These are phyloP conservation scores for Fistulifera solaris DNA, from an alignment of 108 stramenopile species.

Conservation along the genomic window DNA sequence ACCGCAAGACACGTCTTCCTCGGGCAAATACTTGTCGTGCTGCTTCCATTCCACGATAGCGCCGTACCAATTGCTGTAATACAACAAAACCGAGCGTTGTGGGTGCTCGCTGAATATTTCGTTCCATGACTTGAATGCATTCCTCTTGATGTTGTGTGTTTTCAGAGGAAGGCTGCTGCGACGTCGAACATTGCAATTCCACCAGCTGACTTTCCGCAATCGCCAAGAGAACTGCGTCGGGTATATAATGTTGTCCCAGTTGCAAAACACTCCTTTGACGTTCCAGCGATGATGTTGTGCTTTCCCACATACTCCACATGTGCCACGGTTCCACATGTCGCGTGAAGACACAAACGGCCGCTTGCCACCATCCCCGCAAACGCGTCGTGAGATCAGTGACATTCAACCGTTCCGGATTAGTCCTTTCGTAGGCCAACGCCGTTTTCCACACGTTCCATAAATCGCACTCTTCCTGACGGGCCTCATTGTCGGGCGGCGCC, in stretches of 20 bases:
- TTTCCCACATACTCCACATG: slow-evolving; percentile 85
- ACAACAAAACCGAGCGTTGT: slow-evolving; percentile 70
- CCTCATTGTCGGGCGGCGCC: slow-evolving; percentile 42
- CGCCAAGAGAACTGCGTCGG: slow-evolving; percentile 60
- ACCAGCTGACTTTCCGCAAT: slow-evolving; percentile 61
- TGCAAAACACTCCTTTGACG: slow-evolving; percentile 45
- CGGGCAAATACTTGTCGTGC: slow-evolving; percentile 65
- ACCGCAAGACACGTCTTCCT: slow-evolving; percentile 52
- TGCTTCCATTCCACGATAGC: slow-evolving; percentile 59
- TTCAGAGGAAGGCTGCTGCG: slow-evolving; percentile 2
- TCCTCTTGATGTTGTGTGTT: not conserved
- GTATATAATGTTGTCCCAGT: slow-evolving; percentile 56
- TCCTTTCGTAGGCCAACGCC: slow-evolving; percentile 71
- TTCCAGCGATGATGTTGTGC: slow-evolving; percentile 13
- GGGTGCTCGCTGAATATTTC: slow-evolving; percentile 43
- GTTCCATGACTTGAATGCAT: slow-evolving; percentile 50
- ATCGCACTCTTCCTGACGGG: slow-evolving; percentile 51
- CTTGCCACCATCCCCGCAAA: slow-evolving; percentile 62
- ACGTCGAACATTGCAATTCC: slow-evolving; percentile 25
- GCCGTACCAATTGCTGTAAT: slow-evolving; percentile 60
- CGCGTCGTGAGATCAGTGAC: slow-evolving; percentile 39
- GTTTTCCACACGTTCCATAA: slow-evolving; percentile 61
- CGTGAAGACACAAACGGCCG: slow-evolving; percentile 64
- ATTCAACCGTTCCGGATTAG: slow-evolving; percentile 75
- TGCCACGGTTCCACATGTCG: slow-evolving; percentile 81